A percentile compares a stretch with the other conserved stretches of the same genome.
phyloP scores from a whole-genome alignment of 1,139 yeast genomes.

The Candida mesenterica region DNA sequence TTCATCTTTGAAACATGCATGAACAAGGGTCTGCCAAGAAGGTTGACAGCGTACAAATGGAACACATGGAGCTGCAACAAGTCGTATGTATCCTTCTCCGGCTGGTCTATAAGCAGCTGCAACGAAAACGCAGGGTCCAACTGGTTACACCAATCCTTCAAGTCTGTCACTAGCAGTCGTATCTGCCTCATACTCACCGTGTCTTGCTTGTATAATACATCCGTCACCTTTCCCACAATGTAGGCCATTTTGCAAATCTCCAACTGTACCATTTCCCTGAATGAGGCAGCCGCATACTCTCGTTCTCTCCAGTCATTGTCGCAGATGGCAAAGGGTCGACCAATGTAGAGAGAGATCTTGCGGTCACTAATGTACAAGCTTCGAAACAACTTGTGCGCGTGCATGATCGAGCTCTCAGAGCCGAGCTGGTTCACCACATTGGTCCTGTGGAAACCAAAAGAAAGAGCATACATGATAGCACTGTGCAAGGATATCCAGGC shows the following conservation, averaged over 20 bases:
- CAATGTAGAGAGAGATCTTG: conserved; percentile 32
- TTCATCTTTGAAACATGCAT: conserved; percentile 5
- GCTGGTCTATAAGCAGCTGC: conserved; percentile 4
- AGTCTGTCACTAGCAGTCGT: conserved; percentile 30
- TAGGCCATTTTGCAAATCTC: conserved; percentile 7
- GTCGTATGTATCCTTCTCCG: conserved; percentile 5
- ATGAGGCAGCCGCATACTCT: neutral
- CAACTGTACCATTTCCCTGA: conserved; percentile 5
- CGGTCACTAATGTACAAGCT: conserved; percentile 38
- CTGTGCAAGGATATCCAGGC: conserved; percentile 30
- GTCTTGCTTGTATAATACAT: conserved; percentile 30
- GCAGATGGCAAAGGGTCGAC: conserved; percentile 37
- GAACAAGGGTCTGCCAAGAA: conserved; percentile 9
- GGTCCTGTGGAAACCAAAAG: conserved; percentile 7
- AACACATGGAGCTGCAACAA: conserved; percentile 7
- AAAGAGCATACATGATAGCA: conserved; percentile 10
- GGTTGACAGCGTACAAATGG: conserved; percentile 7
- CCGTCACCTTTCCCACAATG: conserved; percentile 31
- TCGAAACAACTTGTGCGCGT: conserved; percentile 12
- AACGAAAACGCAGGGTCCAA: conserved; percentile 11
- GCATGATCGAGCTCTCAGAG: conserved; percentile 2
- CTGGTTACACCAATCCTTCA: conserved; percentile 34
- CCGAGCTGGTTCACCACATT: neutral
- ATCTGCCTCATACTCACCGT: conserved; percentile 30
- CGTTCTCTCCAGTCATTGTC: conserved; percentile 41